These are phyloP conservation scores for Rhizomucor pusillus DNA, from an alignment of 371 early-diverging fungal genomes.

Conservation along the genomic window DNA sequence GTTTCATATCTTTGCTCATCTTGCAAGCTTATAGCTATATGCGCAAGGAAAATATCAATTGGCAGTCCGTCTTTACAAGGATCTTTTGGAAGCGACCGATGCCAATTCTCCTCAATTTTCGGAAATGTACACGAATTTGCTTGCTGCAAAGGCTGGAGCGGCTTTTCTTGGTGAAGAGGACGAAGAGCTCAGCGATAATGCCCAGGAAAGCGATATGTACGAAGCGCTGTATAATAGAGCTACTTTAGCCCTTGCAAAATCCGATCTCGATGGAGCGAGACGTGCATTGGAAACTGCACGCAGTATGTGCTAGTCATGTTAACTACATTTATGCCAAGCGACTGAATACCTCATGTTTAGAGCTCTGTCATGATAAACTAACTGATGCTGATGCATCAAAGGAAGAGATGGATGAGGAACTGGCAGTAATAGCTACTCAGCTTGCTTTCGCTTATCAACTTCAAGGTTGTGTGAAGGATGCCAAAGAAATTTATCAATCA, in stretches of 20 bases:
- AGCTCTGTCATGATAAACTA: conserved; percentile 32
- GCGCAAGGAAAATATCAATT: conserved; percentile 40
- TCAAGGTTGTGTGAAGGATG: conserved; percentile 56
- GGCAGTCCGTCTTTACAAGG: conserved; percentile 46
- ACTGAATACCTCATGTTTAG: conserved; percentile 15
- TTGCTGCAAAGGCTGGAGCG: conserved; percentile 67
- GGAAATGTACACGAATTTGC: conserved; percentile 54
- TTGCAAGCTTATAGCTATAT: conserved; percentile 31
- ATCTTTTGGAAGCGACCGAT: conserved; percentile 44
- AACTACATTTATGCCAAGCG: neutral
- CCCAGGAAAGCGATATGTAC: conserved; percentile 38
- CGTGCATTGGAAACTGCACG: conserved; percentile 50
- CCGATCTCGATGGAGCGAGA: conserved; percentile 55
- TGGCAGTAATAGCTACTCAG: conserved; percentile 68
- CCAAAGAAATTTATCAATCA: conserved; percentile 61
- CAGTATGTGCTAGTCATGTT: conserved; percentile 35
- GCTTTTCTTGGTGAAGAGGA: conserved; percentile 37
- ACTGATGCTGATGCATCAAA: conserved; percentile 39
- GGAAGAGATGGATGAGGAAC: conserved; percentile 69
- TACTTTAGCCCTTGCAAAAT: conserved; percentile 56
- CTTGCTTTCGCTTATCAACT: conserved; percentile 73
- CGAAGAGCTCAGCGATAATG: conserved; percentile 16
- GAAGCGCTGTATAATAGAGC: conserved; percentile 74
- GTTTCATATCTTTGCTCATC: neutral
- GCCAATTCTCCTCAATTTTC: conserved; percentile 29